Evolutionary conservation across 129 eudicot genomes (phyloP).

Genomic region (Centrapalus pauciflorus): DNA sequence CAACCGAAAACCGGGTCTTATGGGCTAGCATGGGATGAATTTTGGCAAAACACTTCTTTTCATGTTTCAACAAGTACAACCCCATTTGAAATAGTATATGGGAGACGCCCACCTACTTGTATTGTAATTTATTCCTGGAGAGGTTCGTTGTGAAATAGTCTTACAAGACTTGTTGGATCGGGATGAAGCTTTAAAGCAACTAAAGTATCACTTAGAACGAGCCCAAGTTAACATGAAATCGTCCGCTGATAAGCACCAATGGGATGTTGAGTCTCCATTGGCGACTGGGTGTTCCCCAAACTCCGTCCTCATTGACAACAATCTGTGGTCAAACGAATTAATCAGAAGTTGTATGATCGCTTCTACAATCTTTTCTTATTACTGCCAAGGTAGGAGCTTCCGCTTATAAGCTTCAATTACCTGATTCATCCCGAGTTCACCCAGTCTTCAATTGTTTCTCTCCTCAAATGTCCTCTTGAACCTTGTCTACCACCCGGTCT

Average conservation of each 20-base stretch:
- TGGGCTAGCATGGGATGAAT: background rate
- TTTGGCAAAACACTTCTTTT: background rate
- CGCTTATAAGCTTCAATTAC: background rate
- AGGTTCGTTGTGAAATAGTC: background rate
- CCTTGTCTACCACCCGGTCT: too few species aligned
- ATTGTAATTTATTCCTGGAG: too few species aligned
- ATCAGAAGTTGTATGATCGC: background rate
- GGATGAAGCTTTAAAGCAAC: background rate
- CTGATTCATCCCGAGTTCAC: background rate
- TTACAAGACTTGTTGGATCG: background rate
- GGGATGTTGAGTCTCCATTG: background rate
- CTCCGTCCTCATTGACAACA: background rate
- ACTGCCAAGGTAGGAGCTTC: background rate
- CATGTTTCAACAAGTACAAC: background rate
- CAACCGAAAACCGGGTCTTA: background rate
- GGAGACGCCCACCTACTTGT: background rate
- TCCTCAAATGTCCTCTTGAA: too few species aligned
- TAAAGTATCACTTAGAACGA: background rate
- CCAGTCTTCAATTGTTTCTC: too few species aligned
- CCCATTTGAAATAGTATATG: background rate
- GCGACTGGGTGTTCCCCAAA: background rate
- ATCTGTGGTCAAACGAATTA: background rate
- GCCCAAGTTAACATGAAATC: background rate
- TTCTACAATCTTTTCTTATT: too few species aligned
- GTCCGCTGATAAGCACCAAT: background rate